Evolutionary conservation across 371 early-diverging fungal genomes (phyloP), one percentile per base, ranked within the genome.

Genomic region (Capillidium heterosporum): DNA sequence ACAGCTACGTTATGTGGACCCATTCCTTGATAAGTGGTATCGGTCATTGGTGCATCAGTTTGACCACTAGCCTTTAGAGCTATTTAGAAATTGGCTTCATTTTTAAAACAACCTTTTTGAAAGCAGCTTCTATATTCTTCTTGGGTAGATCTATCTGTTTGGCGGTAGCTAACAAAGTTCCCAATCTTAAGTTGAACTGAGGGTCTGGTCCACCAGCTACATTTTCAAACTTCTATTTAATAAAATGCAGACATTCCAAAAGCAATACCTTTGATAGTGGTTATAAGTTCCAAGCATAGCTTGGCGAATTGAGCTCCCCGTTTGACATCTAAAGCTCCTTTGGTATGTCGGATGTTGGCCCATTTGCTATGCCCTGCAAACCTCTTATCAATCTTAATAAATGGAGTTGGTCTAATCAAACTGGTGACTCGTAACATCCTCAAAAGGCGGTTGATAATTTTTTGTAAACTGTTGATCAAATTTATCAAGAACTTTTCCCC

Each of bases 311-410:
- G 31, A 31, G 68, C 63, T 52, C 76, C 72, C 46, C 72, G 72
- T 52, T 74, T 75, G 23, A 70, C 68, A 60, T 78, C 77, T 41
- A 70, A 70, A 21, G 70, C 73, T 2, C 75, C 78, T 64, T 84
- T 80, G 5, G 74, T 71, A 46, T 75, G 76, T 57, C 73, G 75
- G 48, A 84, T 76, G 64, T 81, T 79, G 59, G 77, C 73, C 84
- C 84, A 83, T 62, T 78, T 74, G 60, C 75, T 77, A 55, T 79
- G 81, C 8, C 80, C 82, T 17, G 71, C 57, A 55, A 58, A 44
- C 21, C 66, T 39, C 13, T 35, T 35, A 35, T 35, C 35, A 7
- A 35, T 13, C 13, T 35, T 35, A 13, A 35, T 4, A 13, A 35
- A 35, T 4, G 35, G 4, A 7, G 35, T 35, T 35, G 35, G 35